phyloP scores from a whole-genome alignment of 331 rosid species.

The Quercus phellos region DNA sequence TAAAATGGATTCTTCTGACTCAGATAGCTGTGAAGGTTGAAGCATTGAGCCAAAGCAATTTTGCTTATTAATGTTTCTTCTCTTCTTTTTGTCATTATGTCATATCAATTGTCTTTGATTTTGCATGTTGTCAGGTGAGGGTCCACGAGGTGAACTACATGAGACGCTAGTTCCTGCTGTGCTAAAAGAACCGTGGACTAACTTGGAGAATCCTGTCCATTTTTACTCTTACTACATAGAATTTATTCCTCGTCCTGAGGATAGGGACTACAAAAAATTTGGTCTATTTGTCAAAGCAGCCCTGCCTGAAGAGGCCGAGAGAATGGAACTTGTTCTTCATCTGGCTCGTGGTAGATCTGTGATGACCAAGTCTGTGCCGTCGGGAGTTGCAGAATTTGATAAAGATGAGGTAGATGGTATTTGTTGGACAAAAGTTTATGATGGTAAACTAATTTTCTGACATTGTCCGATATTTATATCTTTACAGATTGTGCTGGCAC shows the following conservation, averaged over 20 bases:
- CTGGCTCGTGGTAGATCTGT: slow-evolving; percentile 85
- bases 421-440: not conserved
- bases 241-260: slow-evolving; percentile 58
- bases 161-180: slow-evolving; percentile 76
- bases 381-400: slow-evolving; percentile 54
- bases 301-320: slow-evolving; percentile 79
- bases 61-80: not conserved
- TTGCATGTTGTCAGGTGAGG: slow-evolving; percentile 49
- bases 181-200: slow-evolving; percentile 48
- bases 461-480: not conserved
- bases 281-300: slow-evolving; percentile 61
- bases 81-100: not conserved
- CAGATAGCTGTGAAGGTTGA: slow-evolving; percentile 60
- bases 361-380: slow-evolving; percentile 60
- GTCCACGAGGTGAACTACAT: slow-evolving; percentile 57
- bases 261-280: slow-evolving; percentile 70
- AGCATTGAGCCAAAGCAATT: not conserved
- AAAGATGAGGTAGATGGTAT: slow-evolving; percentile 57
- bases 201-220: slow-evolving; percentile 23
- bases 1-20: slow-evolving; percentile 51
- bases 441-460: slow-evolving; percentile 10
- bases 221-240: slow-evolving; percentile 61
- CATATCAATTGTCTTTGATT: slow-evolving; percentile 25
- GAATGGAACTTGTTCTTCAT: slow-evolving; percentile 80
- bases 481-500: slow-evolving; percentile 69